Base-by-base conservation (phyloP, 2,329 filamentous ascomycete species). In the Paraconiothyrium brasiliense region DNA sequence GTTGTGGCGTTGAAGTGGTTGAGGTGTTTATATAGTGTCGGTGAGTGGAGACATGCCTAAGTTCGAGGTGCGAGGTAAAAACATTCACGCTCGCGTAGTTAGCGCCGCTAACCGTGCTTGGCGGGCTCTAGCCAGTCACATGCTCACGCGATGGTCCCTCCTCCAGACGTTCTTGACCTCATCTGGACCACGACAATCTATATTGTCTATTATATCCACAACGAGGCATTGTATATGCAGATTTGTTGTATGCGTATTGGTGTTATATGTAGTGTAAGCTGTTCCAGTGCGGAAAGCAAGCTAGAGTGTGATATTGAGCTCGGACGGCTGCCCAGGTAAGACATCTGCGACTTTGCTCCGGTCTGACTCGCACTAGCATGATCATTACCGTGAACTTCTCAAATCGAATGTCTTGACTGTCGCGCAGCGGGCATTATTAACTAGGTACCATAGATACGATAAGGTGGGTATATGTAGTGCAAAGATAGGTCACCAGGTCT, bases 61-160 rank as follows among this genome's bases (percentile, higher is more conserved):
- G 64, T 60, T 71, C 62, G 67, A 75, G 72, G 66, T 72, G 65
- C 65, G 67, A 74, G 66, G 69, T 71, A 72, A 77, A 76, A 76
- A 72, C 74, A 78, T 78, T 76, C 74, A 76, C 75, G 71, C 72
- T 76, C 74, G 74, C 73, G 70, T 77, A 76, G 65, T 68, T 77
- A 75, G 75, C 68, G 70, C 58, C 64, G 59, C 64, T 71, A 66
- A 60, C 54, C 46, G 37, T 56, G 49, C 68, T 74, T 75, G 73
- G 71, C 72, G 61, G 66, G 64, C 69, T 64, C 67, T 24, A 67
- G 59, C 59, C 58, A 54, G 66, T 71, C 72, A 75, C 72, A 70
- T 73, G 72, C 59, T 60, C 60, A 55, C 60, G 64, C 60, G 65
- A 65, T 54, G 50, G 35, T 54, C 50, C 50, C 22, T 54, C 35